phyloP scores from a whole-genome alignment of 192 early-diverging fungal genomes.

The Powellomyces hirtus region DNA sequence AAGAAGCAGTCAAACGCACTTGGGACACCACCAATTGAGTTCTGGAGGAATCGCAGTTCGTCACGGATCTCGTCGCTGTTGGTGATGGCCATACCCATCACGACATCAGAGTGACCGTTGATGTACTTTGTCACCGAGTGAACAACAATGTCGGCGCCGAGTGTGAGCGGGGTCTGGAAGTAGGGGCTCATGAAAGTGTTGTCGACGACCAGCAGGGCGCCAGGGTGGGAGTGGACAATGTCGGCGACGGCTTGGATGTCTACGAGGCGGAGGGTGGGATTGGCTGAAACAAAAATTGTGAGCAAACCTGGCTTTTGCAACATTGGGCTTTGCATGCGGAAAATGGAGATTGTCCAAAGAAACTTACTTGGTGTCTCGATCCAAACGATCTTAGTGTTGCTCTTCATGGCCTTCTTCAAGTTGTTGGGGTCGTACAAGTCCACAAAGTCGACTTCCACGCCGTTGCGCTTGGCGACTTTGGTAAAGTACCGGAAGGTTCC shows the following conservation, averaged over 20 bases:
- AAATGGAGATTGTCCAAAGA: not conserved
- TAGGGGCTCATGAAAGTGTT: constrained; percentile 99
- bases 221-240: constrained; percentile 72
- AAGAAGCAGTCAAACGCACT: constrained; percentile 96
- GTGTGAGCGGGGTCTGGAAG: constrained; percentile 81
- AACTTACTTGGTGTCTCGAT: constrained; percentile 79
- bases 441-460: constrained; percentile 84
- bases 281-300: constrained; percentile 53
- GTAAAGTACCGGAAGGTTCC: constrained; percentile 62
- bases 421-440: constrained; percentile 72
- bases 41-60: constrained; percentile 89
- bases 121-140: constrained; percentile 99
- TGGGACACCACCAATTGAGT: constrained; percentile 95
- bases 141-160: constrained; percentile 96
- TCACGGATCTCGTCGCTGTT: constrained; percentile 68
- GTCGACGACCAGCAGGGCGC: constrained; percentile 84
- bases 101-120: constrained; percentile 98
- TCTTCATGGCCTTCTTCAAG: constrained; percentile 67
- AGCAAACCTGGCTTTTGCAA: not conserved
- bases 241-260: constrained; percentile 82
- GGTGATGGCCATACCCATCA: constrained; percentile 93
- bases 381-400: constrained; percentile 81
- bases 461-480: constrained; percentile 55
- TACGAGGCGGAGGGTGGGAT: constrained; percentile 90
- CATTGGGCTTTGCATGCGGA: not conserved